Conservation (phyloP, 768 basidiomycete species). For the Russula compacta region DNA sequence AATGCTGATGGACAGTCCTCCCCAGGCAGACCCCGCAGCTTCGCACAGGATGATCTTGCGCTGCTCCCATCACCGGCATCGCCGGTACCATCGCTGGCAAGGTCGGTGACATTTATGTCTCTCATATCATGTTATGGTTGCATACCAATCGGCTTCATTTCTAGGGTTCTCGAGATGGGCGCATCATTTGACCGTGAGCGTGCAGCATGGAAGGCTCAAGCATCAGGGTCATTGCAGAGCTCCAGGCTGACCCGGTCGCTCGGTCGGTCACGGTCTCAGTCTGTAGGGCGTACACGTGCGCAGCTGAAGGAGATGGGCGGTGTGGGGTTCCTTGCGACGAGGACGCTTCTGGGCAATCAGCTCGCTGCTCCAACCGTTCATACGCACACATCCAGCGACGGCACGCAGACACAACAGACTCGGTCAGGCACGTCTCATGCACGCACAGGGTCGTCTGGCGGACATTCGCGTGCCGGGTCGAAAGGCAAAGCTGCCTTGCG, state of each 20-base stretch:
- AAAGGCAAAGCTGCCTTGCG: constrained; percentile 32
- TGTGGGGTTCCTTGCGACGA: constrained; percentile 56
- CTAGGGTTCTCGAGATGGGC: constrained; percentile 61
- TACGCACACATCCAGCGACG: constrained; percentile 17
- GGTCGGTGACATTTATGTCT: constrained; percentile 26
- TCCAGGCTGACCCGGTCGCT: constrained; percentile 45
- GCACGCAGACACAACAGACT: constrained; percentile 27
- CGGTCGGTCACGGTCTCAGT: constrained; percentile 56
- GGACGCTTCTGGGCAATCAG: constrained; percentile 61
- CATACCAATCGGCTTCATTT: background rate
- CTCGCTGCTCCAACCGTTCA: constrained; percentile 38
- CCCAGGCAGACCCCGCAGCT: constrained; percentile 42
- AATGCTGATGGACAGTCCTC: background rate
- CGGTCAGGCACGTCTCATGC: constrained; percentile 26
- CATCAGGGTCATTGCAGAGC: constrained; percentile 55
- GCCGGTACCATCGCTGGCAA: constrained; percentile 48
- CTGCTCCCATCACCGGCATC: constrained; percentile 30
- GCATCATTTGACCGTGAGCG: constrained; percentile 53
- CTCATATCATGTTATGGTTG: background rate
- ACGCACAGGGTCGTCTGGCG: constrained; percentile 22
- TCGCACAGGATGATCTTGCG: constrained; percentile 50
- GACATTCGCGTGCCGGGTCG: constrained; percentile 32
- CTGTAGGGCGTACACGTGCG: constrained; percentile 32
- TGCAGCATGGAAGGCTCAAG: constrained; percentile 56
- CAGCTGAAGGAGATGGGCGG: constrained; percentile 26